These are phyloP conservation scores for Auricularia cornea DNA, from an alignment of 768 basidiomycete species.

Conservation along the genomic window DNA sequence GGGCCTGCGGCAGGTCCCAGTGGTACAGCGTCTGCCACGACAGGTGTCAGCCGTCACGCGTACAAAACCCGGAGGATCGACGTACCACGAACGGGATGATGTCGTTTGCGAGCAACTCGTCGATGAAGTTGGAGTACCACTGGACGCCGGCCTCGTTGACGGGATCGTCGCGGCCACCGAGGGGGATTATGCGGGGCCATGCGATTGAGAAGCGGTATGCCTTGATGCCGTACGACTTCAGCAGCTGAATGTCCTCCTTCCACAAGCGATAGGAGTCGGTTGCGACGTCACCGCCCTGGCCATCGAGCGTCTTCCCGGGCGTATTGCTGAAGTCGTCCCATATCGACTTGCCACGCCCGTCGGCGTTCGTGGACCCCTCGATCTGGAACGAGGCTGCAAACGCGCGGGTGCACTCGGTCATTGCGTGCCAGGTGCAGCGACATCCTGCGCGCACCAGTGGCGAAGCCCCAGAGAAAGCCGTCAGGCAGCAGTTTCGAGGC, in stretches of 20 bases:
- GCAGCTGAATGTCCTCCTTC: slow-evolving; percentile 56
- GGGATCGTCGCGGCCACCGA: slow-evolving; percentile 64
- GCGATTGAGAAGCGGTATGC: slow-evolving; percentile 70
- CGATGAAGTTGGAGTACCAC: slow-evolving; percentile 63
- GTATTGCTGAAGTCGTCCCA: slow-evolving; percentile 66
- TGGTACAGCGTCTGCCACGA: slow-evolving; percentile 53
- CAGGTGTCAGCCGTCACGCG: slow-evolving; percentile 9
- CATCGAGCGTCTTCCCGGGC: slow-evolving; percentile 64
- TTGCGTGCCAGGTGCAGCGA: slow-evolving; percentile 1
- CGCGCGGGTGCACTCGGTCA: neutral
- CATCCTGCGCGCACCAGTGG: slow-evolving; percentile 42
- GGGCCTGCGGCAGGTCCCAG: slow-evolving; percentile 71
- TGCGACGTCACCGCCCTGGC: slow-evolving; percentile 57
- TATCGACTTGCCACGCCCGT: slow-evolving; percentile 58
- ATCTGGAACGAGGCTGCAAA: slow-evolving; percentile 61
- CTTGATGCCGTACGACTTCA: slow-evolving; percentile 57
- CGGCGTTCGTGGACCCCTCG: slow-evolving; percentile 54
- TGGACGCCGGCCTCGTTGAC: slow-evolving; percentile 61
- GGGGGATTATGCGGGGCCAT: slow-evolving; percentile 69
- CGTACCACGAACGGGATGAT: slow-evolving; percentile 62
- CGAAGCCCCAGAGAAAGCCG: slow-evolving; percentile 65
- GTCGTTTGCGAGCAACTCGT: slow-evolving; percentile 51
- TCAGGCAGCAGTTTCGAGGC: slow-evolving; percentile 36
- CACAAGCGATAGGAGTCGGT: slow-evolving; percentile 64
- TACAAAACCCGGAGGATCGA: slow-evolving; percentile 8